Conservation (phyloP, 2,329 filamentous ascomycete species). For the Volutella citrinella region DNA sequence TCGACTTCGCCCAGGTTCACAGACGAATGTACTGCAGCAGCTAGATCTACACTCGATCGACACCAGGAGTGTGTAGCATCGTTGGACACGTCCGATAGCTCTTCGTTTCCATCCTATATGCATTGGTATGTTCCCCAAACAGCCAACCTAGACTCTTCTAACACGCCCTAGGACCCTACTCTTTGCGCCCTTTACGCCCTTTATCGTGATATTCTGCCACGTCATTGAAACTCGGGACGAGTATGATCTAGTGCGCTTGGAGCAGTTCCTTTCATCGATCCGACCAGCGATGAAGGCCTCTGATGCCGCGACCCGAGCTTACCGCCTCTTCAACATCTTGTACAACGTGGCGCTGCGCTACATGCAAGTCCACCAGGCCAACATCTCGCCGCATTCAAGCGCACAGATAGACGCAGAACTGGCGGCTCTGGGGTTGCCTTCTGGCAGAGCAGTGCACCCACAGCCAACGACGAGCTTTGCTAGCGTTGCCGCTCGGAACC, state of each 20-base stretch:
- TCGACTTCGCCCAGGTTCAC: slow-evolving; percentile 1
- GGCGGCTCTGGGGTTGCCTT: too few species aligned
- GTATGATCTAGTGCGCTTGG: background rate
- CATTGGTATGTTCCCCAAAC: slow-evolving; percentile 2
- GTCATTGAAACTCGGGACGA: background rate
- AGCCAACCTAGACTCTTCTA: background rate
- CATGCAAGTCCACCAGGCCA: background rate
- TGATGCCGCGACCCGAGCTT: background rate
- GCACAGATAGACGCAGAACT: too few species aligned
- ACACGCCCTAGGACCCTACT: background rate
- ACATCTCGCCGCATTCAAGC: background rate
- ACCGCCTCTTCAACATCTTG: slow-evolving; percentile 1
- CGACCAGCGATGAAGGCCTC: background rate
- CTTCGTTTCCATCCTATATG: background rate
- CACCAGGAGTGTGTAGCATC: background rate
- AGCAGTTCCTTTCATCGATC: slow-evolving; percentile 1
- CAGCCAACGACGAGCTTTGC: too few species aligned
- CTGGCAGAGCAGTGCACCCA: too few species aligned
- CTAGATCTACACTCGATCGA: background rate
- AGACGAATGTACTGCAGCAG: slow-evolving; percentile 5
- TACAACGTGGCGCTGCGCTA: background rate
- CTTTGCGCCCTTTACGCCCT: slow-evolving; percentile 1
- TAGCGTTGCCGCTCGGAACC: too few species aligned
- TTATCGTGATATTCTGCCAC: slow-evolving; percentile 2
- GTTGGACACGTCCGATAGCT: too few species aligned